Base-by-base conservation (phyloP, 371 early-diverging fungal genomes). In the Zychaea mexicana region DNA sequence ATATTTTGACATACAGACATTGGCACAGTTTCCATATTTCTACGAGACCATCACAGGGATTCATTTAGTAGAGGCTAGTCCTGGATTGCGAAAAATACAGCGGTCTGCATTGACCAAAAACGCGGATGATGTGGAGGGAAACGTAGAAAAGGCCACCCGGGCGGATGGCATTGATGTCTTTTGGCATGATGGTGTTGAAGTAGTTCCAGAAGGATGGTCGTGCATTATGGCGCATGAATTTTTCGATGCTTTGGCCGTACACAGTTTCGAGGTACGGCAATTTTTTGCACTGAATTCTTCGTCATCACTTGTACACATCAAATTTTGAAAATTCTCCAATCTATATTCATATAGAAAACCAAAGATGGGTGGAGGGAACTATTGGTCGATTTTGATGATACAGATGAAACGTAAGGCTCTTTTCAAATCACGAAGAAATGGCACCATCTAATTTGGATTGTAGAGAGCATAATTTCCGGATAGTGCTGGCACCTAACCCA, bases 191-290 rank as follows among this genome's bases (percentile, higher is more conserved):
- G 81, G 78, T 54, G 70, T 93, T 65, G 87, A 88, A n/a, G 77
- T 85, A 36, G 78, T 91, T 5, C 88, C 88, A 81, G 86, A 79
- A 21, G 73, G 73, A 47, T 87, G 79, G 70, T 81, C 91, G 5
- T 66, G 91, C 57, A 62, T 91, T 12, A 82, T 94, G 65, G 93
- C 97, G 0, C 97, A 98, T 78, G 98, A 98, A 77, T 97, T 97
- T 54, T 96, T 98, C 78, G 98, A 98, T 70, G 98, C 98, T 1
- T 74, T 98, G 33, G 97, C 98, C 0, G 84, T 98, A 30, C 90
- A 92, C 76, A 88, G 86, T 64, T 96, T 96, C 69, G 81, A 93
- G 76, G 90, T 90, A 79, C 24, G 33, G 12, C 27, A 15, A 15
- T 39, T 19, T 47, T 52, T 47, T 61, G n/a, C n/a, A n/a, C n/a